Conservation (phyloP, 2,329 filamentous ascomycete species). For the Penicillium polonicum region DNA sequence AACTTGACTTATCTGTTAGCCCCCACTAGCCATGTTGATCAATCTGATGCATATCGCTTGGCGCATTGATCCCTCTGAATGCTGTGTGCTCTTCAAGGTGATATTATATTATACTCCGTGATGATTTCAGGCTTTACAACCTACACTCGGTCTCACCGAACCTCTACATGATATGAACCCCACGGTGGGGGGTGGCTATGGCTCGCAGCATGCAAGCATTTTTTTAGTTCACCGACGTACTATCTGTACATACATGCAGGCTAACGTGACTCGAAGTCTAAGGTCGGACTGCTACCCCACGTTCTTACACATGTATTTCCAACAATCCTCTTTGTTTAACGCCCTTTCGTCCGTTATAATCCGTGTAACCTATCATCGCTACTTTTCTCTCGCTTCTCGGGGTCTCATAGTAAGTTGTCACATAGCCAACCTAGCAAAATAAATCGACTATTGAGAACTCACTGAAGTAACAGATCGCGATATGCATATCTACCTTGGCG, state of each 20-base stretch:
- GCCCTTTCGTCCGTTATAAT: neutral
- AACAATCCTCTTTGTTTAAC: neutral
- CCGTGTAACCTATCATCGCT: neutral
- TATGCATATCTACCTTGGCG: neutral
- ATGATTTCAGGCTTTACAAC: neutral
- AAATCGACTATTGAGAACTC: neutral
- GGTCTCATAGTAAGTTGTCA: neutral
- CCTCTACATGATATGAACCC: neutral
- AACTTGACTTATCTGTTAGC: slow-evolving; percentile 10
- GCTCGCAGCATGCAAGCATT: slow-evolving; percentile 9
- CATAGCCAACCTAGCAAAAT: neutral
- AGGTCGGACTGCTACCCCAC: neutral
- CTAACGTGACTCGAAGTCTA: no score
- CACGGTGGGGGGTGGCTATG: neutral
- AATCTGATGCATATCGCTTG: slow-evolving; percentile 27
- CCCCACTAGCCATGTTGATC: slow-evolving; percentile 21
- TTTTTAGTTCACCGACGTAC: neutral
- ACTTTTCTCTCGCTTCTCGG: neutral
- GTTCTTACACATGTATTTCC: neutral
- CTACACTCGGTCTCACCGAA: slow-evolving; percentile 1
- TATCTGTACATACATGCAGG: neutral
- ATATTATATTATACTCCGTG: neutral
- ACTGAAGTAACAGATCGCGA: neutral
- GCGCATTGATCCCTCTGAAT: slow-evolving; percentile 12
- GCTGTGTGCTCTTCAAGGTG: neutral